Base-by-base conservation (phyloP, 2,329 filamentous ascomycete species). In the Alternaria arborescens region DNA sequence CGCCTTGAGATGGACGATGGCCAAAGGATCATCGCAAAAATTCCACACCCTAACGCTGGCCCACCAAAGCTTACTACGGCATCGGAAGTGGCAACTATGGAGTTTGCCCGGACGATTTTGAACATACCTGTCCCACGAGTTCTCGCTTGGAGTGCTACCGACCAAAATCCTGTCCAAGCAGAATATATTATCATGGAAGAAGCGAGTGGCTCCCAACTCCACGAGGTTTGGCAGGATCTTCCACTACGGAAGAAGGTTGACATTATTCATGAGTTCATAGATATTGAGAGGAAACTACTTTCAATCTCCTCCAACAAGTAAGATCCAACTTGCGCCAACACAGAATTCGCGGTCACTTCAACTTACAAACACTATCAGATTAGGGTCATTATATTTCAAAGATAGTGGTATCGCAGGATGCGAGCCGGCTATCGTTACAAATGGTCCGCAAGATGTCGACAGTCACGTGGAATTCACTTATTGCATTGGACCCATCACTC, bases 181-280 rank as follows among this genome's bases (percentile, higher is more conserved):
- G 73, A 76, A 68, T 76, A 74, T 41, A 75, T 76, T 18, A 71
- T 75, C 58, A 74, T 74, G 71, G 71, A 74, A 62, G 66, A 71
- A 68, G 73, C 69, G n/a, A 61, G 40, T 61, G 69, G 72, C 10
- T 58, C 57, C 36, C 69, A 66, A 53, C 67, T 72, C 4, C 57
- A 71, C 32, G 46, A 68, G 52, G 61, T 69, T 20, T 75, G 68
- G 72, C 32, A 68, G 11, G 62, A 70, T 50, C 60, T 73, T 18
- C n/a, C 48, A 54, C 46, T 71, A 20, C 51, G 62, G 34, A 64
- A 2, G 43, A 72, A 71, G 46, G 48, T 3, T 42, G 60, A 70
- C 20, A 66, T 73, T 11, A 64, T 74, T 52, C 66, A 69, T 58
- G 57, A 70, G 36, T 66, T 80, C 47, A 68, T 71, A 22, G 56